Evolutionary conservation across 2,329 filamentous ascomycete species (phyloP), one percentile per base, ranked within the genome.

Genomic region (Metarhizium album): DNA sequence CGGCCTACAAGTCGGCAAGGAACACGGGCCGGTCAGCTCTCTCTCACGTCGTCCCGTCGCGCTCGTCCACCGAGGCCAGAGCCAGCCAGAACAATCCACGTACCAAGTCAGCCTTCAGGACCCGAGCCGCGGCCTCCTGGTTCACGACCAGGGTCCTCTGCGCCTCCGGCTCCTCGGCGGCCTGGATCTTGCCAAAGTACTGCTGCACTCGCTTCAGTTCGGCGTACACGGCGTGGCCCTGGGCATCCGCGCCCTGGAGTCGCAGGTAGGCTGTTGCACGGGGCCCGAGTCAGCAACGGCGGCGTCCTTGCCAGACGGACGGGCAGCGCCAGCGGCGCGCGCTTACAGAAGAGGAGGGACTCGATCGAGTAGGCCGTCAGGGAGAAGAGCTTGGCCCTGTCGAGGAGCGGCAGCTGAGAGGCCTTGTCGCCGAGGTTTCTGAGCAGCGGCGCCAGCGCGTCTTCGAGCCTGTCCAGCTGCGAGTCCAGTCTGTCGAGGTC

Each of bases 321-420:
- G 24, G n/a, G 1, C 7, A 37, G 11, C 6, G n/a, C 2, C 7
- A 37, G 11, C 6, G 14, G 14, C 13, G 16, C 13, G 31, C 7
- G 20, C 80, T 55, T 69, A 90, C 87, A 86, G 68, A 95, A 97
- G 7, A 98, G 72, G 9, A 95, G 73, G 0, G 90, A 94, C 63
- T 97, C 91, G 55, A 98, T 84, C 0, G 90, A 80, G 66, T 97
- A 98, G 18, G 89, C 86, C 48, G 84, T 76, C 20, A 95, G 75
- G n/a, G 93, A 84, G 64, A 94, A 89, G 53, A 96, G 82, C 70
- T 97, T 96, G 7, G 93, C 90, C 71, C 89, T 90, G 73, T 97
- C 91, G 54, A 98, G 76, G n/a, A 97, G 76, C 2, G 91, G 90
- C 27, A 97, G 75, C 63, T 89, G 89, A 50, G 82, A 83, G 4